Base-by-base conservation (phyloP, 768 basidiomycete genomes). In the Paxillus involutus region DNA sequence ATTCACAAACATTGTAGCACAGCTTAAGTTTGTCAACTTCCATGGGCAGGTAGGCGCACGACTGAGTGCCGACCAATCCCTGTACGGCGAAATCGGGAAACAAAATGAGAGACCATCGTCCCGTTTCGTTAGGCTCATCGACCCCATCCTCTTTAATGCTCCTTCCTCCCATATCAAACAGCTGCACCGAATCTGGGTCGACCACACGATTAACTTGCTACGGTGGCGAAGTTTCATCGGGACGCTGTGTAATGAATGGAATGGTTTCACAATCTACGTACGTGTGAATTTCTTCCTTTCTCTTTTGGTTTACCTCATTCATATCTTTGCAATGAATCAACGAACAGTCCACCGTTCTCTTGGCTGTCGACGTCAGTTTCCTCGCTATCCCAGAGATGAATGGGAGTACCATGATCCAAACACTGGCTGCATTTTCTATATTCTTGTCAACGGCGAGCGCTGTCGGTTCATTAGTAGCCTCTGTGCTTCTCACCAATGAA, bases 1-100 rank as follows among this genome's bases (percentile, higher is more conserved):
- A 13, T 35, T 35, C 35, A 33, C 32, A 12, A 33, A 33, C 26
- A 41, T 41, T 11, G 14, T 24, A 49, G 48, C 40, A 32, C 21
- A 12, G 32, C 17, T 49, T 19, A 60, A 63, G 21, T 73, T 75
- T 44, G 45, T 67, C 29, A 71, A 77, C 37, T 74, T 71, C 39
- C 58, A 73, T 40, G 77, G 76, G 2, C 67, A 75, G 49, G 60
- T 63, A 9, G 66, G 66, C 26, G 73, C 74, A 6, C 72, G 75
- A 21, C 57, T 78, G 0, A 55, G 63, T 29, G 55, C 61, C 3
- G 47, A 63, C 17, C 61, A 66, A 46, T 70, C 71, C 0, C 47
- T 72, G 14, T 56, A 66, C 43, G 39, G 43, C 42, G 8, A 37
- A 24, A 2, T 13, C n/a, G 17, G 13, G 29, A 17, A 49, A 17